Evolutionary conservation across 345 rosid genomes (phyloP).

Genomic region (Acer campestre): DNA sequence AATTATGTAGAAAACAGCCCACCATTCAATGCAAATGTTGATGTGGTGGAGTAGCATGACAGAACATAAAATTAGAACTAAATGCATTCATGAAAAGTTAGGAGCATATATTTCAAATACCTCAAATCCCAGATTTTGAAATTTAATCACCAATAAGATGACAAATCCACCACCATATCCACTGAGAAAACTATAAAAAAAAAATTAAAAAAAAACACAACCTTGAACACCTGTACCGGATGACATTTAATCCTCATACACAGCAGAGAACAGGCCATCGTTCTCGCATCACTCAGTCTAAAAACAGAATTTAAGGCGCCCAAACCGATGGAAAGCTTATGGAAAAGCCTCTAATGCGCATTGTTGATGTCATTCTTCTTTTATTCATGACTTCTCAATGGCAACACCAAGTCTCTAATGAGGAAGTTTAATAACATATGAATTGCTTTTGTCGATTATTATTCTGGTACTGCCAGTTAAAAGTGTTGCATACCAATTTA

Average conservation of each 20-base stretch:
- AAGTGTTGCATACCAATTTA: slow-evolving; percentile 7
- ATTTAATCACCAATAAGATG: neutral
- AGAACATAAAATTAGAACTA: neutral
- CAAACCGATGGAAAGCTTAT: neutral
- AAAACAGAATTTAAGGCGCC: neutral
- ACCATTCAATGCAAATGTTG: neutral
- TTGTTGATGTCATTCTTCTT: neutral
- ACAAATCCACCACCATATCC: neutral
- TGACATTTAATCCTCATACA: neutral
- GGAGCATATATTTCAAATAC: neutral
- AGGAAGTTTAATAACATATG: neutral
- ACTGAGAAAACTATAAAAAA: neutral
- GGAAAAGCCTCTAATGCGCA: neutral
- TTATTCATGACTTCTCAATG: slow-evolving; percentile 4
- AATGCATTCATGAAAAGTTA: neutral
- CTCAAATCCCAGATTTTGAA: neutral
- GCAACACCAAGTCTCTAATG: neutral
- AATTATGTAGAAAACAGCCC: neutral
- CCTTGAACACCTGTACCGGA: neutral
- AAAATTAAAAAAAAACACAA: neutral
- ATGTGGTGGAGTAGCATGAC: too few species aligned
- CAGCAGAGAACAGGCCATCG: neutral
- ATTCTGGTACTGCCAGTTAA: neutral
- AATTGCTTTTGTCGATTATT: neutral
- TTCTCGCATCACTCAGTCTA: neutral